These are phyloP conservation scores for Crithidia expoeki DNA, from an alignment of 208 protist genomes.

Conservation along the genomic window DNA sequence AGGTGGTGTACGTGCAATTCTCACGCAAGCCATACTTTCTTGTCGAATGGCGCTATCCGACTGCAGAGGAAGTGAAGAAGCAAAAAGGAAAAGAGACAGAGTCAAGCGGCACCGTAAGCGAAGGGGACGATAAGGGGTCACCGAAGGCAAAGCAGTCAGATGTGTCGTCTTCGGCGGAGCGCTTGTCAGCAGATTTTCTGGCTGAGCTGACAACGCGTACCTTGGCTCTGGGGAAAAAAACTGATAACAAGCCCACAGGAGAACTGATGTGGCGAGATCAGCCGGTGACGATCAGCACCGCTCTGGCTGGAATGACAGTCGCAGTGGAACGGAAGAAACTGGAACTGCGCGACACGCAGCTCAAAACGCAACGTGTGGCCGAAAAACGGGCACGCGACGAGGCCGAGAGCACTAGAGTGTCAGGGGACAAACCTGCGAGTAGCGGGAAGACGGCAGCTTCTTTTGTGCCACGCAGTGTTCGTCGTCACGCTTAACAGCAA, in stretches of 20 bases:
- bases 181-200: constrained; percentile 13
- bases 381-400: constrained; percentile 31
- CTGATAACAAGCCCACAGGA: background rate
- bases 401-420: background rate
- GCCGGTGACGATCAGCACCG: constrained; percentile 50
- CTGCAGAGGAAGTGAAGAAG: constrained; percentile 36
- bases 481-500: constrained; percentile 35
- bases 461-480: constrained; percentile 66
- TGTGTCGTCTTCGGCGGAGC: background rate
- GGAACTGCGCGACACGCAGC: constrained; percentile 49
- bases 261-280: constrained; percentile 43
- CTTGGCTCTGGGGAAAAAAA: constrained; percentile 29
- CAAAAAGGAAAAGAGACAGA: constrained; percentile 17
- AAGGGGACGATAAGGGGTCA: background rate
- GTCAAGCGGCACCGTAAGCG: background rate
- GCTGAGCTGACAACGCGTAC: constrained; percentile 20
- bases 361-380: constrained; percentile 25
- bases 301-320: constrained; percentile 58
- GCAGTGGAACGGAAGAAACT: constrained; percentile 53
- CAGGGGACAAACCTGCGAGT: background rate
- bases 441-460: constrained; percentile 14
- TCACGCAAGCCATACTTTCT: constrained; percentile 86
- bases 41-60: constrained; percentile 72
- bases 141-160: constrained; percentile 4
- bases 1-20: constrained; percentile 66